Evolutionary conservation across 208 protist species (phyloP), one percentile per base, ranked within the genome.

Genomic region (Leishmania aethiopica): DNA sequence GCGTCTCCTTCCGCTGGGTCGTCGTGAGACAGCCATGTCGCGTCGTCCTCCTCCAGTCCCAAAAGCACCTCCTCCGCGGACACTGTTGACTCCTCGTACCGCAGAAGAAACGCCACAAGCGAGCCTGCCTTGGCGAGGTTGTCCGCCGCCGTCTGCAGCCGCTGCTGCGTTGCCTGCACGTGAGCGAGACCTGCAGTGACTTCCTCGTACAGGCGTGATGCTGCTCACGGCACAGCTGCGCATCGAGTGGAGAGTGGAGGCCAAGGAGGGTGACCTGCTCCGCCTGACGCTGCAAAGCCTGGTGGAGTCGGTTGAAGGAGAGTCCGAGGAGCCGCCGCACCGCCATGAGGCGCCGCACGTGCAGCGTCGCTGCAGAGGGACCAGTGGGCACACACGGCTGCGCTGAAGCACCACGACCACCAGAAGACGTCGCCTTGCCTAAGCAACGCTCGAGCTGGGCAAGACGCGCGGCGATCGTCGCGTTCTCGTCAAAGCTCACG

Each of bases 211-310:
- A 84, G 32, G 70, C 79, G 69, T 93, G 86, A 59, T 91, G 60
- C 75, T 86, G 84, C 32, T 83, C 88, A 19, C 81, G 83, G 69
- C 90, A 95, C 49, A 95, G 82, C 80, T 95, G 92, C 1, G 80
- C 84, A 55, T 97, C 92, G 28, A 92, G 81, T n/a, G 80, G 66
- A 75, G 83, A 87, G 86, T 97, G 92, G 2, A 92, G 84, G 3
- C 91, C 89, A 17, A 96, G 83, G 10, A 73, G 55, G 5, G 74
- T 69, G 32, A 76, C 85, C 78, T 94, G 91, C 79, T 95, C 90
- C 19, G 89, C 89, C 37, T 90, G 90, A 53, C 94, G 89, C 35
- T 91, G 86, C 75, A 97, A 80, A 3, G 85, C 86, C 49, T 81
- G 78, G 76, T 95, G 84, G 6, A 95, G 66, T 19, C 94, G 94